Conservation (phyloP, 1,139 yeast genomes). For the Taphrina populina region DNA sequence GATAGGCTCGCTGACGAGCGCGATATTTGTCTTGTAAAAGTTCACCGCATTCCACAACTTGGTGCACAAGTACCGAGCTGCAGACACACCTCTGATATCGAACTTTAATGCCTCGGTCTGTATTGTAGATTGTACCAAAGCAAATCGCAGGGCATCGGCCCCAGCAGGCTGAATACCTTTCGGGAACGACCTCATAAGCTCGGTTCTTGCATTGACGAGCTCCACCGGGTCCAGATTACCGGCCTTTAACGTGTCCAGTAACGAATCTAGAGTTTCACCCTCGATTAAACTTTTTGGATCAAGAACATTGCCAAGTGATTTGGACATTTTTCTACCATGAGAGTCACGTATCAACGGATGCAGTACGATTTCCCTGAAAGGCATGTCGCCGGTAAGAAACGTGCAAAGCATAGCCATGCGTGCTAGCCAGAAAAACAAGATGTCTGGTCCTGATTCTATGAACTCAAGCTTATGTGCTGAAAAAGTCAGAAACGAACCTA, state of each 20-base stretch:
- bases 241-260: constrained; percentile 1
- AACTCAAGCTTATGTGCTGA: constrained; percentile 18
- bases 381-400: constrained; percentile 28
- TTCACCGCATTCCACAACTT: constrained; percentile 36
- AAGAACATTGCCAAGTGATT: constrained; percentile 37
- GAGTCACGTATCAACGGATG: constrained; percentile 37
- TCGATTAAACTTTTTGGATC: constrained; percentile 35
- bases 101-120: constrained; percentile 32
- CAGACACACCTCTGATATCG: constrained; percentile 26
- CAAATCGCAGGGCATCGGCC: constrained; percentile 36
- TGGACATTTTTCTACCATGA: constrained; percentile 37
- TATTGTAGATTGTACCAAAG: constrained; percentile 32
- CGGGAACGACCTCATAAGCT: constrained; percentile 17
- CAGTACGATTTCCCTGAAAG: constrained; percentile 35
- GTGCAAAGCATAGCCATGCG: constrained; percentile 37
- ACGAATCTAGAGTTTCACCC: constrained; percentile 16
- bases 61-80: constrained; percentile 30
- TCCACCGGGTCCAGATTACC: constrained; percentile 23
- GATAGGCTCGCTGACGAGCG: not conserved
- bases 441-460: constrained; percentile 37
- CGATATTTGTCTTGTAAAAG: constrained; percentile 15
- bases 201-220: constrained; percentile 3
- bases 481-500: not conserved
- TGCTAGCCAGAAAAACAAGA: constrained; percentile 37
- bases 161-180: constrained; percentile 32